Evolutionary conservation across 2,329 filamentous ascomycete genomes (phyloP).

Genomic region (Xylaria sp.): DNA sequence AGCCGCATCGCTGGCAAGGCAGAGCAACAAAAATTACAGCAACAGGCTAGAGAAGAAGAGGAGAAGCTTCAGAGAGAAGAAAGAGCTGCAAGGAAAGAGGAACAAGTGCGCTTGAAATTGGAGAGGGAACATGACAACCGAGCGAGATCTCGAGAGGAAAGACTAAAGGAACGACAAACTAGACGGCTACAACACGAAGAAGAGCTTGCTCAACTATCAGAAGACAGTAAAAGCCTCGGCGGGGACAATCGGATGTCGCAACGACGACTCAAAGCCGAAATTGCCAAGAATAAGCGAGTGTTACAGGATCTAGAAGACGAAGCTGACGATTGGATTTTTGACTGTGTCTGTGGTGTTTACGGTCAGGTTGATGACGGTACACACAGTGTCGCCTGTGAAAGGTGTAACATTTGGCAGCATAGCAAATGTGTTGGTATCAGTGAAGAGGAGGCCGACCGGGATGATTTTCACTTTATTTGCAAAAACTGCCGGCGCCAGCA

Average conservation of each 20-base stretch:
- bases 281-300: constrained; percentile 78
- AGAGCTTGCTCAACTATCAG: constrained; percentile 78
- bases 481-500: constrained; percentile 72
- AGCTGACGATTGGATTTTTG: constrained; percentile 91
- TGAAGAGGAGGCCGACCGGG: constrained; percentile 77
- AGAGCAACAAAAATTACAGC: constrained; percentile 77
- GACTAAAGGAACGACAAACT: constrained; percentile 82
- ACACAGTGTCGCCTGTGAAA: constrained; percentile 92
- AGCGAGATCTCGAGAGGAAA: constrained; percentile 82
- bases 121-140: constrained; percentile 79
- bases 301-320: constrained; percentile 70
- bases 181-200: constrained; percentile 85
- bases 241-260: constrained; percentile 72
- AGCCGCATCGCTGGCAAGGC: constrained; percentile 83
- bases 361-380: constrained; percentile 94
- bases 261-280: constrained; percentile 79
- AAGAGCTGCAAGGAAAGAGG: constrained; percentile 68
- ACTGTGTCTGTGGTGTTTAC: constrained; percentile 89
- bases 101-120: constrained; percentile 61
- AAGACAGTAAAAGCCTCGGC: constrained; percentile 69
- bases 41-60: constrained; percentile 73
- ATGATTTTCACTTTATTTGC: constrained; percentile 89
- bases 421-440: constrained; percentile 87
- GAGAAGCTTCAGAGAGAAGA: constrained; percentile 69
- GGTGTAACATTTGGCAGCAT: constrained; percentile 95